Percentiles rank a stretch among this genome's conserved stretches.
Evolutionary conservation across 139 green algal species (phyloP).

Genomic region (Coelastrella sp.): DNA sequence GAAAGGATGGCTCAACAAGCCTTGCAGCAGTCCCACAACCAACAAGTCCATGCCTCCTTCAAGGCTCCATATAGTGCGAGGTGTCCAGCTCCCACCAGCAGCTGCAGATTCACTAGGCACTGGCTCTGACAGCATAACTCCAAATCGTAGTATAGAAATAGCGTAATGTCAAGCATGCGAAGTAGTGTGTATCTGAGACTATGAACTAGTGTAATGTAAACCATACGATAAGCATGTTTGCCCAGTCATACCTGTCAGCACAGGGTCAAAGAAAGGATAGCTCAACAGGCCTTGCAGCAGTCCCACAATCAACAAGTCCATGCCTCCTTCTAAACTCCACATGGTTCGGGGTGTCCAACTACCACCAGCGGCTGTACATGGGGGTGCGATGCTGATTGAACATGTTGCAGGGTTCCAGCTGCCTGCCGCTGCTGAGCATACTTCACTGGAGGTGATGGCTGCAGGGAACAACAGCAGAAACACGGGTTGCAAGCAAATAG

Average conservation of each 20-base stretch:
- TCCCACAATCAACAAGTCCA: conserved; percentile 35
- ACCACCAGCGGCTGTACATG: conserved; percentile 19
- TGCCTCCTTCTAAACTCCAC: conserved; percentile 23
- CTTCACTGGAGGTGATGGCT: background rate
- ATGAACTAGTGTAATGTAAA: too few species aligned
- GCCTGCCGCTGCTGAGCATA: conserved; percentile 13
- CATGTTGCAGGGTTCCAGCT: conserved; percentile 6
- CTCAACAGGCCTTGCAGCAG: conserved; percentile 27
- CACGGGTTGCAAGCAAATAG: too few species aligned
- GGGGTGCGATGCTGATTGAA: background rate
- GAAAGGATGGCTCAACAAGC: conserved; percentile 15
- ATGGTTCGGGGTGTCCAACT: background rate
- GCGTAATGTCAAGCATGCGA: too few species aligned
- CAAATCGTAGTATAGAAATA: too few species aligned
- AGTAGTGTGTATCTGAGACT: too few species aligned
- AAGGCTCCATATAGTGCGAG: conserved; percentile 20
- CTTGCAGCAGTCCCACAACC: conserved; percentile 36
- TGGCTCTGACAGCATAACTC: too few species aligned
- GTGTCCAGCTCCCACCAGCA: conserved; percentile 6
- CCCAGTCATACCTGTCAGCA: conserved; percentile 43
- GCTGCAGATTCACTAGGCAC: too few species aligned
- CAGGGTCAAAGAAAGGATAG: conserved; percentile 44
- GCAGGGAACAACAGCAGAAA: background rate
- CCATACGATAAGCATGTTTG: too few species aligned
- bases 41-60: conserved; percentile 31